Evolutionary conservation across 169 alveolate species (phyloP).

Genomic region (Plasmodium yoelii): DNA sequence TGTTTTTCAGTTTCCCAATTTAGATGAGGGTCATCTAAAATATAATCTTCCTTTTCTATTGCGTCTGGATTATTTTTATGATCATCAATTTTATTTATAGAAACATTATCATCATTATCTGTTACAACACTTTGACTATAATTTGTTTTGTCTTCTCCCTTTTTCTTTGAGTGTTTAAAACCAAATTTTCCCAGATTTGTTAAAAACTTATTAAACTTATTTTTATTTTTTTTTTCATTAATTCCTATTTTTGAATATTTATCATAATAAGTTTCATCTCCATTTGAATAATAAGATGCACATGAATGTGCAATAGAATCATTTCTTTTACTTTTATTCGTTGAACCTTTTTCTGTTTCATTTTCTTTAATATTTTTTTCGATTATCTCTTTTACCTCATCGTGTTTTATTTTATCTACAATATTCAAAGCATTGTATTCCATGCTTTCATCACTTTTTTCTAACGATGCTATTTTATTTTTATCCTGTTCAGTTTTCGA

Average conservation of each 20-base stretch:
- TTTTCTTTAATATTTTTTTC: slow-evolving; percentile 7
- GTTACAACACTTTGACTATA: not conserved
- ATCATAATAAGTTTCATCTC: slow-evolving; percentile 46
- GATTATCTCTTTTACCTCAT: slow-evolving; percentile 5
- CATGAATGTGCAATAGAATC: slow-evolving; percentile 30
- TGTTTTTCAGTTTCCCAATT: not conserved
- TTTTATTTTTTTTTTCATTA: slow-evolving; percentile 33
- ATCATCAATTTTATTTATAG: not conserved
- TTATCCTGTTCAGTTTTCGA: not conserved
- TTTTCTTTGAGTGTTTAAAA: slow-evolving; percentile 45
- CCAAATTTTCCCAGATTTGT: slow-evolving; percentile 50
- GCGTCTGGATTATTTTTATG: not conserved
- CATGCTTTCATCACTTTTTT: not conserved
- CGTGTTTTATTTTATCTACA: not conserved
- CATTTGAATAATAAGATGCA: slow-evolving; percentile 37
- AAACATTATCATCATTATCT: slow-evolving; percentile 9
- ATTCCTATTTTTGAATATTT: slow-evolving; percentile 35
- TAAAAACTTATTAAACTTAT: slow-evolving; percentile 60
- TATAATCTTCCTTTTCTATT: not conserved
- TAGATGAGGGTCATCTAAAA: not conserved
- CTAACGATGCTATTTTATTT: not conserved
- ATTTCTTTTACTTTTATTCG: slow-evolving; percentile 24
- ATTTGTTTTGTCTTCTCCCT: slow-evolving; percentile 2
- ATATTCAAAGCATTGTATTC: not conserved
- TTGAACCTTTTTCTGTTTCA: not conserved